Conservation (phyloP, 2,329 filamentous ascomycete genomes). For the Talaromyces albobiverticillius region DNA sequence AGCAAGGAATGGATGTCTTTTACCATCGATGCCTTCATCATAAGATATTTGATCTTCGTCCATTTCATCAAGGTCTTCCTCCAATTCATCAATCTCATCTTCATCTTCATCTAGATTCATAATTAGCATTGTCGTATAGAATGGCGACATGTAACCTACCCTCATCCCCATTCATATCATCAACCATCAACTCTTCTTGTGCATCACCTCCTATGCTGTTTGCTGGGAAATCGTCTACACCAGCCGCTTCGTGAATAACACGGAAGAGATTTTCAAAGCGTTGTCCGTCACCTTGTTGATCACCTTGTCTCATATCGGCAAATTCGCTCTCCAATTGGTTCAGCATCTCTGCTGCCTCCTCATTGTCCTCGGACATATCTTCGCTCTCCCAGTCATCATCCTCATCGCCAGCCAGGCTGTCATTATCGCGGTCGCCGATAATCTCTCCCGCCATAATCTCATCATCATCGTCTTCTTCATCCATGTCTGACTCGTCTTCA, state of each 20-base stretch:
- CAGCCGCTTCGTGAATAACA: conserved; percentile 39
- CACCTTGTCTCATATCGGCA: conserved; percentile 38
- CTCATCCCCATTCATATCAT: conserved; percentile 59
- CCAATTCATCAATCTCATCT: conserved; percentile 39
- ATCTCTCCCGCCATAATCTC: conserved; percentile 54
- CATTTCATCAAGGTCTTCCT: conserved; percentile 41
- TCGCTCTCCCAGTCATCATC: conserved; percentile 52
- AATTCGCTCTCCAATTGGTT: conserved; percentile 42
- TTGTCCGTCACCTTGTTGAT: conserved; percentile 40
- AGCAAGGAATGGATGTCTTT: conserved; percentile 18
- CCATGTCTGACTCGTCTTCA: conserved; percentile 57
- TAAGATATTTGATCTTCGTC: conserved; percentile 45
- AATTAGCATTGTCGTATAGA: conserved; percentile 40
- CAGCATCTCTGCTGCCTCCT: conserved; percentile 42
- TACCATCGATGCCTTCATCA: conserved; percentile 36
- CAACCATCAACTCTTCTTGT: conserved; percentile 47
- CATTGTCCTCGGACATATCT: conserved; percentile 46
- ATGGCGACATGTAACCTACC: conserved; percentile 34
- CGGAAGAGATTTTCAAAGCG: conserved; percentile 47
- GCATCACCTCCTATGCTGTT: conserved; percentile 50
- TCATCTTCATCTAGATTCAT: conserved; percentile 52
- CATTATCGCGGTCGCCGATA: conserved; percentile 54
- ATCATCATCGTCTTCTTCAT: conserved; percentile 52
- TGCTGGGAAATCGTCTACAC: conserved; percentile 42
- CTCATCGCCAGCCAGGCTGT: conserved; percentile 46